Evolutionary conservation across 352 stramenopile species (phyloP).

Genomic region (Phytophthora sansomeana): DNA sequence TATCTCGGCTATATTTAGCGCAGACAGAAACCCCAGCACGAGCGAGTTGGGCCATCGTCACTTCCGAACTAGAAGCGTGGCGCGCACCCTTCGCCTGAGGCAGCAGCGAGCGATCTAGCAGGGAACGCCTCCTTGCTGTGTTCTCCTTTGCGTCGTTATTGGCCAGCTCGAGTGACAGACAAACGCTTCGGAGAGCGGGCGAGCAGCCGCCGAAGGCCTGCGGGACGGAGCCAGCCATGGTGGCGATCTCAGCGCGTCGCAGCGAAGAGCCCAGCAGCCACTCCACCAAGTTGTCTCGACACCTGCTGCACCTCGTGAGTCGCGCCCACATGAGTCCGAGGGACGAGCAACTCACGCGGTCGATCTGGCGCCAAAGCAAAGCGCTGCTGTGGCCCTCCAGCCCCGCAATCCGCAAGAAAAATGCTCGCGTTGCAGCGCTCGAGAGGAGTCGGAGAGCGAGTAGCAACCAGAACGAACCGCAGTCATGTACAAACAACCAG

Average conservation of each 20-base stretch:
- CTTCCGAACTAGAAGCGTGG: constrained; percentile 38
- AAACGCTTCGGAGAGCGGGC: constrained; percentile 15
- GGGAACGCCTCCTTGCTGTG: constrained; percentile 10
- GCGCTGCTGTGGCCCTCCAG: constrained; percentile 44
- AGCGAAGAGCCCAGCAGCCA: constrained; percentile 28
- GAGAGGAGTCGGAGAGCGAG: constrained; percentile 18
- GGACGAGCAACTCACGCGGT: constrained; percentile 33
- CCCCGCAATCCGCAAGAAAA: constrained; percentile 45
- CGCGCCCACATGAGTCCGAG: constrained; percentile 21
- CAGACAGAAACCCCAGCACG: constrained; percentile 16
- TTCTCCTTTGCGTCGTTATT: constrained; percentile 18
- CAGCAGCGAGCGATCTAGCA: constrained; percentile 19
- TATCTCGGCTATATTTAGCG: constrained; percentile 25
- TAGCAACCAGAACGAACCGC: constrained; percentile 37
- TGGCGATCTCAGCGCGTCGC: constrained; percentile 30
- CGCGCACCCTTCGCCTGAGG: constrained; percentile 13
- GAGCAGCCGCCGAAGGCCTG: constrained; percentile 24
- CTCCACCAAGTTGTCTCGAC: constrained; percentile 31
- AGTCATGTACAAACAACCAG: constrained; percentile 16
- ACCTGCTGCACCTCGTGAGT: constrained; percentile 36
- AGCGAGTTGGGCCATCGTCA: constrained; percentile 12
- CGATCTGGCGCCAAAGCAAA: constrained; percentile 39
- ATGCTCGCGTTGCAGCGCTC: constrained; percentile 26
- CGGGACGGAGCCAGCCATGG: constrained; percentile 35
- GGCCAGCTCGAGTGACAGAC: constrained; percentile 22